Percentiles rank a stretch among this genome's conserved stretches.
These are phyloP conservation scores for Monosporozyma yasuniensis DNA, from an alignment of 805 yeast species.

Conservation along the genomic window DNA sequence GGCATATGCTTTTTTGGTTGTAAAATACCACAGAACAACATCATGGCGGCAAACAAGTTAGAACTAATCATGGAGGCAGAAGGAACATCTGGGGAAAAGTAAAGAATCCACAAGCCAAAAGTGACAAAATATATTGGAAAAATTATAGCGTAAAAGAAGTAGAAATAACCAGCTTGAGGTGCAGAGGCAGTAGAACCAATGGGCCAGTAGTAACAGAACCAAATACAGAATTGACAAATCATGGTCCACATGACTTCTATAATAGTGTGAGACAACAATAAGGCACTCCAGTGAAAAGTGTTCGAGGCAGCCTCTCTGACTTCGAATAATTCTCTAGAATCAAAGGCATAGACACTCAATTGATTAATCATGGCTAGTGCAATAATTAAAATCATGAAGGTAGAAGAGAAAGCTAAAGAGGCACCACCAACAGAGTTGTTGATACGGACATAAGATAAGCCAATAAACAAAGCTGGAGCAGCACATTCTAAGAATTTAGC, in stretches of 20 bases:
- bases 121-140: conserved; percentile 45
- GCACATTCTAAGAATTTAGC: conserved; percentile 46
- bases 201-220: conserved; percentile 43
- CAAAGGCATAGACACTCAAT: conserved; percentile 50
- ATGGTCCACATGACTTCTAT: conserved; percentile 43
- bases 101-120: conserved; percentile 45
- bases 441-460: conserved; percentile 58
- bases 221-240: conserved; percentile 35
- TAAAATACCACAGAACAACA: conserved; percentile 47
- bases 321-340: conserved; percentile 57
- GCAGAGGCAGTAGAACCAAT: conserved; percentile 36
- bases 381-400: conserved; percentile 47
- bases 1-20: conserved; percentile 39
- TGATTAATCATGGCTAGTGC: conserved; percentile 52
- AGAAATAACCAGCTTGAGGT: conserved; percentile 44
- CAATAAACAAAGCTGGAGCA: conserved; percentile 51
- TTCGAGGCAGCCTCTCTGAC: conserved; percentile 67
- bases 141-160: conserved; percentile 38
- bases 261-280: conserved; percentile 36
- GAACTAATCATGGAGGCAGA: conserved; percentile 36
- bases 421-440: conserved; percentile 53
- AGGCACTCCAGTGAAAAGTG: conserved; percentile 59
- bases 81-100: conserved; percentile 37
- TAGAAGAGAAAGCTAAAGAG: conserved; percentile 53
- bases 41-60: conserved; percentile 43